Conservation (phyloP, 257 asterid genomes). For the Paulownia fortunei region DNA sequence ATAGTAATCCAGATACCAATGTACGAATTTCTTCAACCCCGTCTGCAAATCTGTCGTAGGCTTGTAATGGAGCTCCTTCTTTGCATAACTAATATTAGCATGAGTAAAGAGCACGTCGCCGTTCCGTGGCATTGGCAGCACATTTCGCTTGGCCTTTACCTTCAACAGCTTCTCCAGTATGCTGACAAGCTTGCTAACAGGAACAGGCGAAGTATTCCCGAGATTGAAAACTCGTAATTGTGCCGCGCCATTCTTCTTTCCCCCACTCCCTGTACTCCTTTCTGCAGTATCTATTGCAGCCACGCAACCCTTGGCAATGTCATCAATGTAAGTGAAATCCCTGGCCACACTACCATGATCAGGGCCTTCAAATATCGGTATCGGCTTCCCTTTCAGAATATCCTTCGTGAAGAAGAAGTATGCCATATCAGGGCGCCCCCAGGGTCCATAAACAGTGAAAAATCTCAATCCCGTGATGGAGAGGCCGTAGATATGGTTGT, state of each 20-base stretch:
- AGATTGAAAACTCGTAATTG: conserved; percentile 52
- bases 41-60: conserved; percentile 43
- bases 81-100: conserved; percentile 49
- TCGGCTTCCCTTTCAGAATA: conserved; percentile 42
- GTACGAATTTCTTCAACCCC: conserved; percentile 41
- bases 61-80: conserved; percentile 40
- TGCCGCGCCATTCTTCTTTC: conserved; percentile 44
- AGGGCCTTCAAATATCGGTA: conserved; percentile 40
- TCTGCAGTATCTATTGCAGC: conserved; percentile 47
- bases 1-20: conserved; percentile 45
- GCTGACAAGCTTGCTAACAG: conserved; percentile 42
- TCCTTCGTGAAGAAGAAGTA: conserved; percentile 52
- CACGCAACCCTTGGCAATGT: conserved; percentile 35
- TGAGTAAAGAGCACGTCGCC: conserved; percentile 50
- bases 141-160: conserved; percentile 40
- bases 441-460: conserved; percentile 53
- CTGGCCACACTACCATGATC: conserved; percentile 45
- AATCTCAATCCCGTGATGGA: conserved; percentile 52
- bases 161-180: conserved; percentile 41
- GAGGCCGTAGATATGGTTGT: conserved; percentile 50
- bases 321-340: conserved; percentile 54
- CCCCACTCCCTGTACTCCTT: conserved; percentile 55
- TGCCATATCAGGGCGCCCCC: conserved; percentile 63
- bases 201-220: conserved; percentile 52
- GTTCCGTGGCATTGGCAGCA: conserved; percentile 42